phyloP scores from a whole-genome alignment of 768 basidiomycete species.

The Hortiboletus flavorubellus region DNA sequence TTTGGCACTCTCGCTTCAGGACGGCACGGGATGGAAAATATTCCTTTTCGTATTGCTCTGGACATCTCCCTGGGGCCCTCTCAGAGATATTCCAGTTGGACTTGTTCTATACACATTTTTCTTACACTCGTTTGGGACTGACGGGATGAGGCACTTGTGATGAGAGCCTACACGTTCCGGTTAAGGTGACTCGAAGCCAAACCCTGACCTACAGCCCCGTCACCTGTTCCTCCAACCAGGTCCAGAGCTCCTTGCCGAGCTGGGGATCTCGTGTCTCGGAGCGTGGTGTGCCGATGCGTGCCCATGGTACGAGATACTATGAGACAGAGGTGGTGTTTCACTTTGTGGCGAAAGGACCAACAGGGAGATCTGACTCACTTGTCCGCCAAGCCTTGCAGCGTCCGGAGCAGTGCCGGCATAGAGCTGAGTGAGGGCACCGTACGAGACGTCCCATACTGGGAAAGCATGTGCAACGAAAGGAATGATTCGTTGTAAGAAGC shows the following conservation, averaged over 20 bases:
- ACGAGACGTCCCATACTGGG: neutral
- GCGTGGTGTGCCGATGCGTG: neutral
- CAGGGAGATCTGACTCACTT: neutral
- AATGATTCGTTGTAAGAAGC: neutral
- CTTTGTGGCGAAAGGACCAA: neutral
- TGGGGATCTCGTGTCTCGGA: conserved; percentile 4
- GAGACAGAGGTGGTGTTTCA: neutral
- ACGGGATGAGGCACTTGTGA: too few species aligned
- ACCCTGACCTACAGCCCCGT: neutral
- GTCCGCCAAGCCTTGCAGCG: conserved; percentile 3
- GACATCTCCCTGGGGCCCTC: too few species aligned
- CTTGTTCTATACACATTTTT: too few species aligned
- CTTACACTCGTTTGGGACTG: too few species aligned
- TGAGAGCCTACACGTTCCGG: neutral
- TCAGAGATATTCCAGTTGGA: too few species aligned
- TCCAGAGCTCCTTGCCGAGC: conserved; percentile 11
- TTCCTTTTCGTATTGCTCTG: too few species aligned
- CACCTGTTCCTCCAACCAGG: conserved; percentile 12
- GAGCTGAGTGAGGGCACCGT: conserved; percentile 9
- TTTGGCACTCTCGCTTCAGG: too few species aligned
- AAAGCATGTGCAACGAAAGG: neutral
- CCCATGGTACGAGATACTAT: conserved; percentile 10
- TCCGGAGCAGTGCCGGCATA: conserved; percentile 8
- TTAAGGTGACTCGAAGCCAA: neutral
- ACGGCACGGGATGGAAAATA: too few species aligned